Conservation (phyloP, 176 grass and related monocot species). For the Dendrocalamus sinicus region DNA sequence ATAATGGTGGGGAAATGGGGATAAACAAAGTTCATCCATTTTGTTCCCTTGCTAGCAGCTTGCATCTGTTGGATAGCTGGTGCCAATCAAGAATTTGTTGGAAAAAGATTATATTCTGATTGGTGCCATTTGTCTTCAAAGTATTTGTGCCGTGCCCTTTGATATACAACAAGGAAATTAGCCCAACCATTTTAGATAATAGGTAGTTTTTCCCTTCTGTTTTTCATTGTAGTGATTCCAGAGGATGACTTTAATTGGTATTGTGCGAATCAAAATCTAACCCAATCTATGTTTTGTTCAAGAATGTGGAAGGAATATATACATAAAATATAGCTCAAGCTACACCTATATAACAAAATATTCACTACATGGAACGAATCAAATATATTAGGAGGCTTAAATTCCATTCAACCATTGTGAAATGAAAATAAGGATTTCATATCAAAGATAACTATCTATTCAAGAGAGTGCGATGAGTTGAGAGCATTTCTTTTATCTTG, state of each 20-base stretch:
- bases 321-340: background rate
- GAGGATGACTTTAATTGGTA: background rate
- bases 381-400: background rate
- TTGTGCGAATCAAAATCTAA: too few relatives aligned
- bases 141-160: background rate
- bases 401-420: background rate
- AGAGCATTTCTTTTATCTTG: too few relatives aligned
- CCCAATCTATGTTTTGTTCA: background rate
- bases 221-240: background rate
- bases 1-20: conserved; percentile 16
- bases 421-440: too few relatives aligned
- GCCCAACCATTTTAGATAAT: background rate
- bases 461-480: too few relatives aligned
- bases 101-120: conserved; percentile 23
- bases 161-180: background rate
- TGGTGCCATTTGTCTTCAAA: conserved; percentile 24
- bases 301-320: background rate
- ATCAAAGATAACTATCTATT: background rate
- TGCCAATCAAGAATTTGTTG: conserved; percentile 37
- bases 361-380: background rate
- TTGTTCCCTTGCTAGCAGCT: conserved; percentile 47
- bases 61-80: conserved; percentile 42
- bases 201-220: background rate
- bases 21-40: conserved; percentile 27
- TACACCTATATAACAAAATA: background rate